Base-by-base conservation (phyloP, 768 basidiomycete genomes). In the Termitomyces titanicus region DNA sequence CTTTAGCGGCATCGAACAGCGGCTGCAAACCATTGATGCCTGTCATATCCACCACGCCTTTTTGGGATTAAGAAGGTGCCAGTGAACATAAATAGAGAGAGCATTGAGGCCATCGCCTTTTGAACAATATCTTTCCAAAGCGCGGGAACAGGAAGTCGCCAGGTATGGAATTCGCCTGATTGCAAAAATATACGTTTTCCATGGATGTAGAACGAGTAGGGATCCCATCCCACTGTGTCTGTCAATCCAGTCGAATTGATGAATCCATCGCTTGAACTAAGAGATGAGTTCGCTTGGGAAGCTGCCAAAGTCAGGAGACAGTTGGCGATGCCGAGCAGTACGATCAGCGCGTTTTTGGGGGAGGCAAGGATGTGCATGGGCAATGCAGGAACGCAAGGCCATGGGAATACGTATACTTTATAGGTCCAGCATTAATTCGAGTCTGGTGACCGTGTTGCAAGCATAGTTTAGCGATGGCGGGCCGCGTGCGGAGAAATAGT, bases 101-200 rank as follows among this genome's bases (percentile, higher is more conserved):
- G 54, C 42, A 42, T 61, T 61, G 12, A 61, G 47, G 17, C 60
- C 60, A 37, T 61, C 11, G 56, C 57, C 33, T 61, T 61, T 22
- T 61, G 60, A 25, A 38, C 34, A 24, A 61, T 55, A 40, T 61
- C 60, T 47, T 55, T 61, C 60, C 60, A 61, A 13, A 61, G 48
- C 8, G 48, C 40, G 1, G 57, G 56, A 40, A 57, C 54, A 35
- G 60, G 60, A 33, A 61, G 54, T 44, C 60, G 46, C 60, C 60
- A 61, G 8, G 56, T 53, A 48, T 61, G 60, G 18, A 61, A 61
- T 49, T 61, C 60, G 20, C 60, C 60, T 12, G 60, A 55, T 44
- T 61, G 60, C 33, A 61, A 38, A 44, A 58, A 61, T 34, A 61
- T 53, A 29, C 60, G 56, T 27, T 53, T 55, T 6, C 51, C 60